These are phyloP conservation scores for Tolypocladium tropicale DNA, from an alignment of 2,329 filamentous ascomycete species.

Conservation along the genomic window DNA sequence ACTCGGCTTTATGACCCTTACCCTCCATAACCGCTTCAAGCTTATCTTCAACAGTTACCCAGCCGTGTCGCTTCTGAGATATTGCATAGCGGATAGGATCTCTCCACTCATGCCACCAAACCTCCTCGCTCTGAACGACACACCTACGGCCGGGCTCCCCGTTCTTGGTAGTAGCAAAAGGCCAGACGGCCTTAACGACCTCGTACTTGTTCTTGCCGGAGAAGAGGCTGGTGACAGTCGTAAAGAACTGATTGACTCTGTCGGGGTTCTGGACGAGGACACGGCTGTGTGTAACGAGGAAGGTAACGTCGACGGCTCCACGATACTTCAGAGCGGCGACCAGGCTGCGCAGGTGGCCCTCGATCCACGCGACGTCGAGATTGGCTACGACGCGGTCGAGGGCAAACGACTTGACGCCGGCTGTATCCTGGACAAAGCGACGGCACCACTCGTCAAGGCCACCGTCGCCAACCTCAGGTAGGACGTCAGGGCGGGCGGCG, in stretches of 20 bases:
- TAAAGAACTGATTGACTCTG: conserved; percentile 43
- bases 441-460: conserved; percentile 39
- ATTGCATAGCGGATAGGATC: conserved; percentile 30
- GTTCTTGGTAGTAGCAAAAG: conserved; percentile 39
- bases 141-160: conserved; percentile 33
- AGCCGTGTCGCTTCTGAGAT: conserved; percentile 27
- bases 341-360: conserved; percentile 42
- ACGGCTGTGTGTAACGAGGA: conserved; percentile 37
- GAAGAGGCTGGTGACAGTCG: conserved; percentile 39
- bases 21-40: conserved; percentile 43
- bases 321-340: conserved; percentile 39
- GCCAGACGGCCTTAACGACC: conserved; percentile 46
- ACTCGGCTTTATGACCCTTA: conserved; percentile 22
- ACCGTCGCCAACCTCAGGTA: conserved; percentile 32
- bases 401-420: conserved; percentile 35
- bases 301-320: conserved; percentile 36
- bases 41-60: conserved; percentile 42
- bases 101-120: conserved; percentile 38
- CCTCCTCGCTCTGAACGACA: conserved; percentile 44
- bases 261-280: conserved; percentile 42
- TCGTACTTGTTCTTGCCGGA: conserved; percentile 43
- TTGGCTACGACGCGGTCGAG: conserved; percentile 44
- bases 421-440: conserved; percentile 34
- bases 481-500: conserved; percentile 27
- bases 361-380: conserved; percentile 43